Conservation (phyloP, 371 early-diverging fungal genomes). For the Zychaea mexicana region DNA sequence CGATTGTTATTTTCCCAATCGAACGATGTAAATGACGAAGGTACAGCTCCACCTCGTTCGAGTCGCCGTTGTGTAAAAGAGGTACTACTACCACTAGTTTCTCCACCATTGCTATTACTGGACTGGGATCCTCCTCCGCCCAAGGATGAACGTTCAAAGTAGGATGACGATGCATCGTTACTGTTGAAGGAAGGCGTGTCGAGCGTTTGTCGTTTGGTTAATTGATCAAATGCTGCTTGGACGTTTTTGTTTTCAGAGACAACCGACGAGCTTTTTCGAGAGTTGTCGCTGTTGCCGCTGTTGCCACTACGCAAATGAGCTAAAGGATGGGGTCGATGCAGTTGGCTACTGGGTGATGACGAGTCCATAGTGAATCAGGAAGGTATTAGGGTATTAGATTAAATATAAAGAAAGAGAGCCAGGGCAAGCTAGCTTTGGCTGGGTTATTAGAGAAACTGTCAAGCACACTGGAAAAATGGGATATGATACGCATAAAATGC, state of each 20-base stretch:
- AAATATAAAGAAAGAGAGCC: background rate
- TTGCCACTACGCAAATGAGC: slow-evolving; percentile 2
- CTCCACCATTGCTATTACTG: background rate
- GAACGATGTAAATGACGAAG: slow-evolving; percentile 34
- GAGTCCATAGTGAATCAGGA: background rate
- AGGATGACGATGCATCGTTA: no score
- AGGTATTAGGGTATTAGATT: background rate
- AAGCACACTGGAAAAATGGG: no score
- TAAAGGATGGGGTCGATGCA: slow-evolving; percentile 15
- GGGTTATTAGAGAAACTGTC: no score
- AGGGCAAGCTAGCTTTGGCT: background rate
- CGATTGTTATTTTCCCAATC: slow-evolving; percentile 24
- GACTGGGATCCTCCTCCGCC: no score
- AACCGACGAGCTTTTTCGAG: background rate
- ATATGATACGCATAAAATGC: background rate
- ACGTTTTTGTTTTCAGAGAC: slow-evolving; percentile 20
- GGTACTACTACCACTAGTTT: background rate
- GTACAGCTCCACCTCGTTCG: slow-evolving; percentile 46
- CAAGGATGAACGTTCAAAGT: no score
- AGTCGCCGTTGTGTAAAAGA: slow-evolving; percentile 41
- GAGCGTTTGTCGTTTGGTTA: slow-evolving; percentile 10
- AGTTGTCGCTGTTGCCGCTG: background rate
- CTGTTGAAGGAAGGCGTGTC: background rate
- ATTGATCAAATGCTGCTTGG: slow-evolving; percentile 23
- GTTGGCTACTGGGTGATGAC: slow-evolving; percentile 1